Evolutionary conservation across 257 asterid species (phyloP).

Genomic region (Solanum dulcamara): DNA sequence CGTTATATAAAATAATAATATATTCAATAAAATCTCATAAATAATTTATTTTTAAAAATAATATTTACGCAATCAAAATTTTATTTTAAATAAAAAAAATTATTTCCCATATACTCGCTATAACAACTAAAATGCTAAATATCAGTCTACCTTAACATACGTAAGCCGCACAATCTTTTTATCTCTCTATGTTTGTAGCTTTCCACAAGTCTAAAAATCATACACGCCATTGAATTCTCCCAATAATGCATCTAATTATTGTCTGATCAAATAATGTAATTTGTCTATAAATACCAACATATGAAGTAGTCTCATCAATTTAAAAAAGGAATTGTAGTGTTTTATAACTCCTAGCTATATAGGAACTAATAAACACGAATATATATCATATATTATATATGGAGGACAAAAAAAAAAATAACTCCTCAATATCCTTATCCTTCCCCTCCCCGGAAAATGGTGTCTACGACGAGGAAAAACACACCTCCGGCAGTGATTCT

Average conservation of each 20-base stretch:
- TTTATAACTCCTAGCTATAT: neutral
- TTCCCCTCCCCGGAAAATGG: constrained; percentile 24
- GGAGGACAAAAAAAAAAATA: constrained; percentile 5
- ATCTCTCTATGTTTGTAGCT: neutral
- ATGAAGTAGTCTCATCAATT: neutral
- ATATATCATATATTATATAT: neutral
- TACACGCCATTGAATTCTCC: neutral
- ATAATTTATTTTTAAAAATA: too few relatives aligned
- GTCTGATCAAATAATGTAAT: neutral
- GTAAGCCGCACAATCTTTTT: neutral
- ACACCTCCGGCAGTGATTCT: neutral
- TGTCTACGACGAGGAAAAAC: constrained; percentile 12
- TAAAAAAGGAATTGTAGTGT: neutral
- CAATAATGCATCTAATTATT: neutral
- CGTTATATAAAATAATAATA: too few relatives aligned
- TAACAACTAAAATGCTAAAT: too few relatives aligned
- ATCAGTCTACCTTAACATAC: neutral
- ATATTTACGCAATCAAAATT: too few relatives aligned
- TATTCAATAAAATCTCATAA: too few relatives aligned
- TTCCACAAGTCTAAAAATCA: neutral
- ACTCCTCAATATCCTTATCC: constrained; percentile 6
- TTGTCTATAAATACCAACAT: neutral
- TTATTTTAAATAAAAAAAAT: too few relatives aligned
- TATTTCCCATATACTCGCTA: too few relatives aligned
- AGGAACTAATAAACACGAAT: neutral